Evolutionary conservation across 192 early-diverging fungal genomes (phyloP).

Genomic region (Umbelopsis vinacea): DNA sequence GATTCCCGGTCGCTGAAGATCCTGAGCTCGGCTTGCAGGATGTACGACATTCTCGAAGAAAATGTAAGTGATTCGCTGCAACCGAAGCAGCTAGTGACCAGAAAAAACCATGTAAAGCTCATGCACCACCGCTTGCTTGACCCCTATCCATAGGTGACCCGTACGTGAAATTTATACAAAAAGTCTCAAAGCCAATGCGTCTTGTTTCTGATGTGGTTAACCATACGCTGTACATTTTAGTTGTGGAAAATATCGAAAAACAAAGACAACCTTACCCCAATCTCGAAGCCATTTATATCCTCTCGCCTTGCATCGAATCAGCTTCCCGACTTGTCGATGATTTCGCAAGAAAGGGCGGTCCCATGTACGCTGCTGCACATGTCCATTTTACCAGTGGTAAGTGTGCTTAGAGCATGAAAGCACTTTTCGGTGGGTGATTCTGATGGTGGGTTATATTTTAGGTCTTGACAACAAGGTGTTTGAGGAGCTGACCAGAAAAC

Average conservation of each 20-base stretch:
- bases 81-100: not conserved
- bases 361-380: conserved; percentile 63
- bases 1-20: conserved; percentile 77
- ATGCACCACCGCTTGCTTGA: too few relatives aligned
- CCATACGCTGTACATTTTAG: conserved; percentile 31
- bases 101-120: too few relatives aligned
- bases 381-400: conserved; percentile 63
- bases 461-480: conserved; percentile 68
- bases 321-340: conserved; percentile 63
- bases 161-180: conserved; percentile 7
- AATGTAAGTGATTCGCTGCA: conserved; percentile 46
- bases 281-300: conserved; percentile 64
- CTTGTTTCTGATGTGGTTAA: too few relatives aligned
- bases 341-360: conserved; percentile 43
- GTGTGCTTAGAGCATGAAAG: not conserved
- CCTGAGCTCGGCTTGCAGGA: conserved; percentile 76
- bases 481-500: conserved; percentile 47
- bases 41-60: conserved; percentile 75
- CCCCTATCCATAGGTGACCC: conserved; percentile 16
- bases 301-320: conserved; percentile 61
- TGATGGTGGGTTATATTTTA: conserved; percentile 27
- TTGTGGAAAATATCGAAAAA: conserved; percentile 66
- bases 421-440: not conserved
- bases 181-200: too few relatives aligned
- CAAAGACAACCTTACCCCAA: conserved; percentile 60